These are phyloP conservation scores for Syncephalastrum contaminatum DNA, from an alignment of 371 early-diverging fungal species.

Conservation along the genomic window DNA sequence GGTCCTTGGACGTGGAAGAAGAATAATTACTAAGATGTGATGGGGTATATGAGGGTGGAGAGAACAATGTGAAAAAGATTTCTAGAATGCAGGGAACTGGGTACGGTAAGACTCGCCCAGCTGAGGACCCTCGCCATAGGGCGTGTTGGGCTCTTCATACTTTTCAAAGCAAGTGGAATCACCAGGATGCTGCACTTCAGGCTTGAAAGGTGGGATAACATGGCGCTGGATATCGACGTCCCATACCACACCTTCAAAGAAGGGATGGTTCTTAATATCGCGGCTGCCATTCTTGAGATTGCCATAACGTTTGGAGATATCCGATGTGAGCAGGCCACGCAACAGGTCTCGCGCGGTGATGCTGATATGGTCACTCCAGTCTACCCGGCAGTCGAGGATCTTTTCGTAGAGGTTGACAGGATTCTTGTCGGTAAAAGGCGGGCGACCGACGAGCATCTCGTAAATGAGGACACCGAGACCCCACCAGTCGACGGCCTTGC, in stretches of 20 bases:
- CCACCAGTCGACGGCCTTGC: slow-evolving; percentile 98
- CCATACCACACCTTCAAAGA: slow-evolving; percentile 97
- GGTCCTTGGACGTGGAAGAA: too few relatives aligned
- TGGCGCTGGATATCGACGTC: slow-evolving; percentile 67
- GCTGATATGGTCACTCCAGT: slow-evolving; percentile 86
- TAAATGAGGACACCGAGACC: slow-evolving; percentile 96
- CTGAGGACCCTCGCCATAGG: slow-evolving; percentile 41
- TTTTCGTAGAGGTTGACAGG: slow-evolving; percentile 78
- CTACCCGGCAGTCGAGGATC: slow-evolving; percentile 72
- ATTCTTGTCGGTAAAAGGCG: slow-evolving; percentile 96
- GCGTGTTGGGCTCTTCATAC: slow-evolving; percentile 80
- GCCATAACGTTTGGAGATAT: slow-evolving; percentile 86
- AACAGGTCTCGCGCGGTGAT: slow-evolving; percentile 88
- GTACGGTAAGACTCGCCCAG: slow-evolving; percentile 30
- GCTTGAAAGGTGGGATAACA: slow-evolving; percentile 89
- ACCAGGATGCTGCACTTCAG: slow-evolving; percentile 78
- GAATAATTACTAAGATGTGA: too few relatives aligned
- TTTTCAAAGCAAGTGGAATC: slow-evolving; percentile 94
- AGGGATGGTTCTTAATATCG: slow-evolving; percentile 92
- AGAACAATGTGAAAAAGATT: neutral
- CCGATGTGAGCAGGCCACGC: slow-evolving; percentile 80
- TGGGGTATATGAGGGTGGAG: too few relatives aligned
- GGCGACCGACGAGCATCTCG: slow-evolving; percentile 89
- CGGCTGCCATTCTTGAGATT: slow-evolving; percentile 81
- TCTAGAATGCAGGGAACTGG: slow-evolving; percentile 45